Evolutionary conservation across 2,329 filamentous ascomycete species (phyloP), one percentile per base, ranked within the genome.

Genomic region (Tolypocladium sp.): DNA sequence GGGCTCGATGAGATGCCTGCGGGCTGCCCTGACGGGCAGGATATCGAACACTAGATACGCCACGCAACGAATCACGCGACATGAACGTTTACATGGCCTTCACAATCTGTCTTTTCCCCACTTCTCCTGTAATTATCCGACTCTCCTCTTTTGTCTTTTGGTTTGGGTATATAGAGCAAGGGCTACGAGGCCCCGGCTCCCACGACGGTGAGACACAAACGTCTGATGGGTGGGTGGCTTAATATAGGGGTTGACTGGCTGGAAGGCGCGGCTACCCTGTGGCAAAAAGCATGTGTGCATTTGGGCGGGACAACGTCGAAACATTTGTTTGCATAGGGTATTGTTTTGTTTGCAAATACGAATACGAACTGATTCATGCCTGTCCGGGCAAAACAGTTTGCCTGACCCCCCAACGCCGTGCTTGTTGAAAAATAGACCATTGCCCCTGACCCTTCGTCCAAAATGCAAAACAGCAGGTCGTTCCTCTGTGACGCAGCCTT

Each of bases 351-450:
- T 33, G n/a, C 17, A 51, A 49, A 51, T 33, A 5, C 20, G 17
- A 33, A 10, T n/a, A n/a, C n/a, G n/a, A n/a, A n/a, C n/a, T n/a
- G n/a, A n/a, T n/a, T n/a, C n/a, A n/a, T n/a, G n/a, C n/a, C n/a
- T n/a, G n/a, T n/a, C n/a, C n/a, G n/a, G n/a, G n/a, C 22, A 38
- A 42, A 30, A 2, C 49, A 35, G 9, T 55, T 42, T 33, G 33
- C 64, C 62, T 63, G n/a, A 62, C 64, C 65, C 67, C 69, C 61
- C 62, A 71, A 71, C 69, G 69, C 69, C 69, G 64, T 71, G 69
- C 69, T 71, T 61, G 57, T 67, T 58, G 62, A 62, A 62, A 65
- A 65, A 59, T 57, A 56, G 61, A 49, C 27, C 49, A 20, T 8
- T 35, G 27, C 9, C 27, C 53, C 25, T 49, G 53, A 41, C 52